A percentile compares a stretch with the other conserved stretches of the same genome.
Conservation (phyloP, 345 rosid species). For the Cardamine occulta region DNA sequence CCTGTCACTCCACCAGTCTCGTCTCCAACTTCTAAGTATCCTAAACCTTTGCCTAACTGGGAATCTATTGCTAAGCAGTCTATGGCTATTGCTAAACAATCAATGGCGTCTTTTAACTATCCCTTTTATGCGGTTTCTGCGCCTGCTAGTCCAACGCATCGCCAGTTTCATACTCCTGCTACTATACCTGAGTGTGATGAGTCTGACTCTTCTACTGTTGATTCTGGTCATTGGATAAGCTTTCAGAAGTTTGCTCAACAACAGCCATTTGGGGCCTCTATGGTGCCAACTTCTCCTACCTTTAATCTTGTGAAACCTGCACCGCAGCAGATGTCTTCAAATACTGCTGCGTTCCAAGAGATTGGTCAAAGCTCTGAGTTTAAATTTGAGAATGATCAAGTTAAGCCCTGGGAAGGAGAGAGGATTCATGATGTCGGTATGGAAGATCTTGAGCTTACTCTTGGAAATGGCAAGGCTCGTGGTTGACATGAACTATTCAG, state of each 20-base stretch:
- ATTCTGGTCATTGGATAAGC: slow-evolving; percentile 95
- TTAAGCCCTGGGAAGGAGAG: slow-evolving; percentile 99
- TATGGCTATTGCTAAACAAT: slow-evolving; percentile 60
- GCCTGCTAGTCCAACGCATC: slow-evolving; percentile 95
- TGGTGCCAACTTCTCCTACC: slow-evolving; percentile 85
- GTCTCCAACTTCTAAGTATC: slow-evolving; percentile 79
- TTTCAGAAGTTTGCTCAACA: slow-evolving; percentile 74
- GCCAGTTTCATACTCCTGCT: slow-evolving; percentile 77
- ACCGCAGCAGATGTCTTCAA: slow-evolving; percentile 49
- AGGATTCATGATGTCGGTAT: slow-evolving; percentile 91
- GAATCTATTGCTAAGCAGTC: slow-evolving; percentile 80
- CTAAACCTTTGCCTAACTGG: slow-evolving; percentile 83
- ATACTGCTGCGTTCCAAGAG: slow-evolving; percentile 50
- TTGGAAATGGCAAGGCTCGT: slow-evolving; percentile 76
- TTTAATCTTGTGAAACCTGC: slow-evolving; percentile 78
- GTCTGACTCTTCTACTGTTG: slow-evolving; percentile 90
- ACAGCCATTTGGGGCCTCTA: slow-evolving; percentile 45
- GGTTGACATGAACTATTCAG: slow-evolving; percentile 37
- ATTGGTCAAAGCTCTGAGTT: slow-evolving; percentile 70
- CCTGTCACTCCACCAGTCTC: slow-evolving; percentile 97
- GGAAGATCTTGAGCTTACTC: slow-evolving; percentile 97
- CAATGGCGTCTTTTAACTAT: slow-evolving; percentile 74
- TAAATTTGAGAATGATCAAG: slow-evolving; percentile 76
- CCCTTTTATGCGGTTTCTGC: slow-evolving; percentile 88
- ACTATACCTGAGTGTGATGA: slow-evolving; percentile 95